These are phyloP conservation scores for Pseudozyma sp. DNA, from an alignment of 1,284 basidiomycete genomes.

Conservation along the genomic window DNA sequence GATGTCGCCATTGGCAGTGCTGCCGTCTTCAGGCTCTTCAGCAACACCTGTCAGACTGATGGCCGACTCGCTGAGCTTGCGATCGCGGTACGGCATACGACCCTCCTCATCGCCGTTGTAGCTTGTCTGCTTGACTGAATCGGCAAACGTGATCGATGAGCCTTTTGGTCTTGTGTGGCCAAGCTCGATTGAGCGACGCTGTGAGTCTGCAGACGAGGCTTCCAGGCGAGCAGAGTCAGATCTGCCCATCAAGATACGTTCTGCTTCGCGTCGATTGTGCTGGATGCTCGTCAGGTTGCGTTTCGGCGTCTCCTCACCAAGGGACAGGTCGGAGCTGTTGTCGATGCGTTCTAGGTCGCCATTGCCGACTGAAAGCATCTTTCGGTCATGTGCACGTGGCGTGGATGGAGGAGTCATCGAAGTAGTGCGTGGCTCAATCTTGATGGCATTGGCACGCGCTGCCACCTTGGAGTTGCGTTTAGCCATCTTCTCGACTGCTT, in stretches of 20 bases:
- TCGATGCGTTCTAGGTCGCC: constrained; percentile 38
- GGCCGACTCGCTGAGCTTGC: constrained; percentile 62
- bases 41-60: constrained; percentile 58
- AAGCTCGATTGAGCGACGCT: constrained; percentile 40
- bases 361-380: constrained; percentile 25
- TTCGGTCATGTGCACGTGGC: constrained; percentile 35
- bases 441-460: constrained; percentile 26
- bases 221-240: constrained; percentile 15
- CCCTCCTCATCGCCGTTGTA: constrained; percentile 47
- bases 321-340: constrained; percentile 29
- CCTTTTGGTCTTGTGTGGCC: constrained; percentile 15
- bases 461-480: constrained; percentile 33
- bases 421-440: constrained; percentile 41
- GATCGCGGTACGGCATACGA: constrained; percentile 58
- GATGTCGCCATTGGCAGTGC: constrained; percentile 4
- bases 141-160: constrained; percentile 55
- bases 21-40: constrained; percentile 54
- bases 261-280: constrained; percentile 47
- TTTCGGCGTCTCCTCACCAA: constrained; percentile 36
- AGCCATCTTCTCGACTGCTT: constrained; percentile 32
- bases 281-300: constrained; percentile 30
- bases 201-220: constrained; percentile 9
- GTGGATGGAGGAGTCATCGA: constrained; percentile 49
- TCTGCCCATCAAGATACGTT: constrained; percentile 46
- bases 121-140: constrained; percentile 47